Conservation (phyloP, 176 grass and related monocot genomes). For the Raddia distichophylla region DNA sequence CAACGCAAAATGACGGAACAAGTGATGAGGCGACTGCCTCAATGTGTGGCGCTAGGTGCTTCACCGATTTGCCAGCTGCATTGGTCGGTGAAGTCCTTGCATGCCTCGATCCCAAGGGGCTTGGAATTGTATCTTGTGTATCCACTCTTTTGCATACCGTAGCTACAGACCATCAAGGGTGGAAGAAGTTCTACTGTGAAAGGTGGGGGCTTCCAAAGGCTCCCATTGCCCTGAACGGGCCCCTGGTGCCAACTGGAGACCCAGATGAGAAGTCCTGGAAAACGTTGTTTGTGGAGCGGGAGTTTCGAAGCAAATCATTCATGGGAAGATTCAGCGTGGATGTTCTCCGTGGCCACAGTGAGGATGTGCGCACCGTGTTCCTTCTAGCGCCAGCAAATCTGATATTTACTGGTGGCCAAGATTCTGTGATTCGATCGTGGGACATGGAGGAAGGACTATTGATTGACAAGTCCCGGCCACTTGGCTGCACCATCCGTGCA, state of each 20-base stretch:
- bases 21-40: conserved; percentile 32
- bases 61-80: conserved; percentile 67
- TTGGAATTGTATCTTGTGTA: conserved; percentile 86
- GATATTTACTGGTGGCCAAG: conserved; percentile 86
- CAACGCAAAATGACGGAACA: conserved; percentile 32
- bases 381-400: conserved; percentile 66
- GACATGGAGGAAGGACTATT: conserved; percentile 88
- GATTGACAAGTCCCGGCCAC: conserved; percentile 67
- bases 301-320: conserved; percentile 79
- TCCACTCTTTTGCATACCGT: conserved; percentile 66
- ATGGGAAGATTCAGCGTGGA: conserved; percentile 77
- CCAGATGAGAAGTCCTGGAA: conserved; percentile 71
- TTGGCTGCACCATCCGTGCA: conserved; percentile 89
- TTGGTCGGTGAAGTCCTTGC: conserved; percentile 84
- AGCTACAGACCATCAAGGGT: conserved; percentile 83
- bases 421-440: conserved; percentile 82
- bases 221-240: conserved; percentile 1
- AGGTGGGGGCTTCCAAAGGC: conserved; percentile 65
- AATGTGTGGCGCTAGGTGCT: conserved; percentile 40
- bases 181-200: conserved; percentile 91
- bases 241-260: conserved; percentile 19
- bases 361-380: conserved; percentile 80
- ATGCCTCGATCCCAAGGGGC: conserved; percentile 82
- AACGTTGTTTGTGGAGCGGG: conserved; percentile 79
- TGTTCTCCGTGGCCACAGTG: conserved; percentile 71